These are phyloP conservation scores for Laetiporus sulphureus DNA, from an alignment of 1,284 basidiomycete species.

Conservation along the genomic window DNA sequence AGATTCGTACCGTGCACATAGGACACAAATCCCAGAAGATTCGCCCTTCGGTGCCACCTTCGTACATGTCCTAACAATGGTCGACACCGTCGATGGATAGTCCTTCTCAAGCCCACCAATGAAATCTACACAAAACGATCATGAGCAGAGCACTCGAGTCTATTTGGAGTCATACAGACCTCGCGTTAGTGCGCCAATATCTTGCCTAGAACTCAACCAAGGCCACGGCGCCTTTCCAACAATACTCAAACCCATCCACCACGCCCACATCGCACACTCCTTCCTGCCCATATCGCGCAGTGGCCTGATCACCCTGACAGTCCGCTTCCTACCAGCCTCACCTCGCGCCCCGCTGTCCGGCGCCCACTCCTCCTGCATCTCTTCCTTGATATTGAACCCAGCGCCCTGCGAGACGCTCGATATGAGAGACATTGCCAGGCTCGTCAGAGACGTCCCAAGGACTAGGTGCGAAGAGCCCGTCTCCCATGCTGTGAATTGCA, in stretches of 20 bases:
- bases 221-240: constrained; percentile 44
- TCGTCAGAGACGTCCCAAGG: constrained; percentile 78
- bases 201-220: constrained; percentile 45
- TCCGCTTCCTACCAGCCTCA: constrained; percentile 7
- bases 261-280: constrained; percentile 74
- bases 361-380: constrained; percentile 63
- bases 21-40: constrained; percentile 44
- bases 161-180: too few relatives aligned
- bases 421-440: constrained; percentile 73
- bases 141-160: too few relatives aligned
- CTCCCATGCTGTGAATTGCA: constrained; percentile 59
- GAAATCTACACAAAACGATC: constrained; percentile 49
- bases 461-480: constrained; percentile 67
- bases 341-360: constrained; percentile 15
- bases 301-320: constrained; percentile 60
- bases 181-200: constrained; percentile 68
- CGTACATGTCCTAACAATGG: constrained; percentile 77
- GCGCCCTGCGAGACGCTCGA: constrained; percentile 74
- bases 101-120: constrained; percentile 75
- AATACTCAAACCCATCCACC: constrained; percentile 56
- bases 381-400: constrained; percentile 70
- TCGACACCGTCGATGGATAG: constrained; percentile 86
- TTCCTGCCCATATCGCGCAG: constrained; percentile 76
- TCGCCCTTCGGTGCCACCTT: constrained; percentile 72
- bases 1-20: constrained; percentile 67